Base-by-base conservation (phyloP, 2,329 filamentous ascomycete species). In the Beauveria pseudobassiana region DNA sequence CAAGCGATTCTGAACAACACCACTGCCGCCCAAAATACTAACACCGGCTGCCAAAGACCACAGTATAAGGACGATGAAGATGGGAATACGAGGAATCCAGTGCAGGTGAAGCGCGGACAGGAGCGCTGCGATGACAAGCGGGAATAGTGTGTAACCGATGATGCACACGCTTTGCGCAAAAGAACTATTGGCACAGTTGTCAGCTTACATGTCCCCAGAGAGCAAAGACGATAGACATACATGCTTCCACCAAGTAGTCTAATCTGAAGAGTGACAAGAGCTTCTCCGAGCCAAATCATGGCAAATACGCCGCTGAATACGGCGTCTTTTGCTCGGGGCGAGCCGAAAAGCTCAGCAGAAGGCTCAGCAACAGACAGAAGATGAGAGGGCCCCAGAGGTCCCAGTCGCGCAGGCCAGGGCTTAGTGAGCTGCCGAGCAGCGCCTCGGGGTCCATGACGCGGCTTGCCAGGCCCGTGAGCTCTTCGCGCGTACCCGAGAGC, bases 161-260 rank as follows among this genome's bases (percentile, higher is more conserved):
- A 99, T 96, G 75, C 93, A 98, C 67, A 99, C 85, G 62, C 92
- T 96, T 76, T 99, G 95, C 71, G 96, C 95, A 75, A 99, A 99
- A 20, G 95, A 97, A 70, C 93, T 98, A 72, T 56, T 30, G 14
- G 40, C 3, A 52, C 22, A 48, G 51, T 20, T 38, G 64, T 71
- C 66, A 73, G 70, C 53, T 61, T 62, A 14, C 38, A 10, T 8
- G 24, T 24, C 6, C 6, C 26, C 22, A 18, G 26, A 57, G 12
- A 28, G 40, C 14, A 18, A 20, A 51, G 60, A 22, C 49, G 42
- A 69, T 58, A 50, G 54, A 85, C 92, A 76, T 80, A 98, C 93
- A 99, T 97, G 78, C 95, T 97, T 51, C 95, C 95, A 63, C 95
- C 95, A 63, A 99, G 77, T 68, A 99, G 80, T 78, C 96, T 96